Base-by-base conservation (phyloP, 495 filamentous ascomycete species). In the Parachaetomium inaequale region DNA sequence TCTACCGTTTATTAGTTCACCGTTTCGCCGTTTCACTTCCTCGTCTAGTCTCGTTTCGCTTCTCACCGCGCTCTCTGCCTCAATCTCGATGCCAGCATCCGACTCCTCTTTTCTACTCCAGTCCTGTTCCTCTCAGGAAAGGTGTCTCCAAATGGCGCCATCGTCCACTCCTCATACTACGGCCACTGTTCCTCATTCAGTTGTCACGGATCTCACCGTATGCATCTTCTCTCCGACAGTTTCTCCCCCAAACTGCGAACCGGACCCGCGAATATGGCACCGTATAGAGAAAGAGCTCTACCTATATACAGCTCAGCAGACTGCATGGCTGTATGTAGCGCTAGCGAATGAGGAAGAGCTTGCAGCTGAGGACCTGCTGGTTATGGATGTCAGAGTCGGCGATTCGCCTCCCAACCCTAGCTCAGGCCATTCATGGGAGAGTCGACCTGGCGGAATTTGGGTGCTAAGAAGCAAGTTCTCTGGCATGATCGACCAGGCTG, bases 351-450 rank as follows among this genome's bases (percentile, higher is more conserved):
- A 46, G 43, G 43, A 46, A 46, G 43, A 21, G 43, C 43, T 46
- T 46, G 43, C 43, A 23, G 43, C 43, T 23, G n/a, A 46, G 43
- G 43, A 46, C n/a, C 43, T 46, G 43, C n/a, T 46, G 43, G 43
- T 46, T 11, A 46, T 46, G 43, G 43, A 46, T 23, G 23, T 46
- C 43, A 46, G 43, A 46, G 43, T 46, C 43, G 43, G 43, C 43
- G 43, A 46, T 46, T 11, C 21, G 7, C 36, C 36, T 40, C 36
- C 36, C 14, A 40, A 40, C 36, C 43, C 43, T 23, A 23, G 43
- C n/a, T 46, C 43, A 23, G n/a, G n/a, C 11, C 43, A 46, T 46
- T 46, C 36, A 12, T 40, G 43, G 43, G 43, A 46, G 43, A 46
- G 43, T 46, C 43, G 43, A 46, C 43, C 43, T 23, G 43, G 43